Conservation (phyloP, 1,284 basidiomycete genomes). For the Cryptococcus jaspeensis region DNA sequence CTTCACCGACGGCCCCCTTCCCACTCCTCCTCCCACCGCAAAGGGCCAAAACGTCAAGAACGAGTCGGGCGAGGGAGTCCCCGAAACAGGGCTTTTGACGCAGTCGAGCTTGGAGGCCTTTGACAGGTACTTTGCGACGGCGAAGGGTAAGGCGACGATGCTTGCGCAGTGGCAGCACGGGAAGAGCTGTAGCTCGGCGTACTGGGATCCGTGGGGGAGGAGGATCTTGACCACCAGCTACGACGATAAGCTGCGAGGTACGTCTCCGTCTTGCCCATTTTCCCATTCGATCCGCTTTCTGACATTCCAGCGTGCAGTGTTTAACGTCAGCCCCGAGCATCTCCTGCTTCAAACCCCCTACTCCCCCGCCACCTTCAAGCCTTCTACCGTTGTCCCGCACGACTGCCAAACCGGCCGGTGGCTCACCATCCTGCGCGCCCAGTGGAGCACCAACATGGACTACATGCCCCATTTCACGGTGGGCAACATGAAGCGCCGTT, state of each 20-base stretch:
- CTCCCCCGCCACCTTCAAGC: conserved; percentile 35
- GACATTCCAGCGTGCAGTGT: conserved; percentile 38
- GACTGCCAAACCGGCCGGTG: conserved; percentile 55
- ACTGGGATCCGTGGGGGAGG: conserved; percentile 54
- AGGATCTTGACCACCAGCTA: conserved; percentile 52
- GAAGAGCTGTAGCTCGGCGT: conserved; percentile 53
- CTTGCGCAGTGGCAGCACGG: conserved; percentile 47
- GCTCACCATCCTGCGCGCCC: conserved; percentile 54
- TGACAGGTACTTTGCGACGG: conserved; percentile 16
- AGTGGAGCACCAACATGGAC: conserved; percentile 52
- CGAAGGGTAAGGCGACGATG: conserved; percentile 37
- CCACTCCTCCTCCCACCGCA: conserved; percentile 12
- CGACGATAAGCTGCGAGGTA: conserved; percentile 38
- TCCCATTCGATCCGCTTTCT: not conserved
- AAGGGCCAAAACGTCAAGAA: conserved; percentile 4
- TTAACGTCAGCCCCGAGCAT: conserved; percentile 41
- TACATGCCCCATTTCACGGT: conserved; percentile 52
- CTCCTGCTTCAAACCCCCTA: conserved; percentile 36
- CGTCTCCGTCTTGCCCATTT: not conserved
- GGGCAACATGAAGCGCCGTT: conserved; percentile 53
- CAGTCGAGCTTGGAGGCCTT: no score
- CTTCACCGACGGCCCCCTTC: not conserved
- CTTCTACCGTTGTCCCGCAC: conserved; percentile 41
- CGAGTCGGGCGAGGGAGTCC: no score
- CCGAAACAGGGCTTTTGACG: no score